These are phyloP conservation scores for Gaillardinia entomophila DNA, from an alignment of 805 yeast species.

Conservation along the genomic window DNA sequence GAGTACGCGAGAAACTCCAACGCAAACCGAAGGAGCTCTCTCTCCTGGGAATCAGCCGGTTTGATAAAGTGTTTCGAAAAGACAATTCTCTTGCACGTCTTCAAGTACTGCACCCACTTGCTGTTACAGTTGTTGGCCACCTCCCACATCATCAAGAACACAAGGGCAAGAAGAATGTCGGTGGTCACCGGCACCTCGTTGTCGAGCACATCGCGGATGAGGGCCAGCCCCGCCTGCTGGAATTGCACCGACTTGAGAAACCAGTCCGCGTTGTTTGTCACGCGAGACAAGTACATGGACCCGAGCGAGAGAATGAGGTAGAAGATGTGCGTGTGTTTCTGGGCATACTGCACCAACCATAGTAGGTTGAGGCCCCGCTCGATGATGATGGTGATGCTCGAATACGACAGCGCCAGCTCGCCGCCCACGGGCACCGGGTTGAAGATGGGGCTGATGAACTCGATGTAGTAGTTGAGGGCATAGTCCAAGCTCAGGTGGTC, in stretches of 20 bases:
- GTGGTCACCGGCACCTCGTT: slow-evolving; percentile 5
- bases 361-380: slow-evolving; percentile 19
- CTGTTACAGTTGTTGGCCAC: slow-evolving; percentile 20
- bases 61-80: slow-evolving; percentile 8
- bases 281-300: slow-evolving; percentile 16
- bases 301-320: slow-evolving; percentile 20
- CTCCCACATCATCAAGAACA: slow-evolving; percentile 18
- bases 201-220: slow-evolving; percentile 4
- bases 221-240: slow-evolving; percentile 11
- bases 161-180: slow-evolving; percentile 13
- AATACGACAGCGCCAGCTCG: neutral
- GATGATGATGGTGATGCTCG: slow-evolving; percentile 6
- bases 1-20: slow-evolving; percentile 20
- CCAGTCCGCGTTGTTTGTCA: slow-evolving; percentile 13
- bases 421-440: slow-evolving; percentile 15
- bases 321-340: slow-evolving; percentile 13
- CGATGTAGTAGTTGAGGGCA: slow-evolving; percentile 19
- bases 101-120: slow-evolving; percentile 16
- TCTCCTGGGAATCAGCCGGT: slow-evolving; percentile 15
- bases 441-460: slow-evolving; percentile 20
- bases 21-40: slow-evolving; percentile 13
- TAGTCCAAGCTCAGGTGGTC: slow-evolving; percentile 10
- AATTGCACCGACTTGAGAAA: slow-evolving; percentile 8
- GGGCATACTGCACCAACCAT: slow-evolving; percentile 19
- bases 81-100: slow-evolving; percentile 12